Percentiles rank a stretch among this genome's conserved stretches.
Conservation (phyloP, 495 filamentous ascomycete genomes). For the Massariosphaeria phaeospora region DNA sequence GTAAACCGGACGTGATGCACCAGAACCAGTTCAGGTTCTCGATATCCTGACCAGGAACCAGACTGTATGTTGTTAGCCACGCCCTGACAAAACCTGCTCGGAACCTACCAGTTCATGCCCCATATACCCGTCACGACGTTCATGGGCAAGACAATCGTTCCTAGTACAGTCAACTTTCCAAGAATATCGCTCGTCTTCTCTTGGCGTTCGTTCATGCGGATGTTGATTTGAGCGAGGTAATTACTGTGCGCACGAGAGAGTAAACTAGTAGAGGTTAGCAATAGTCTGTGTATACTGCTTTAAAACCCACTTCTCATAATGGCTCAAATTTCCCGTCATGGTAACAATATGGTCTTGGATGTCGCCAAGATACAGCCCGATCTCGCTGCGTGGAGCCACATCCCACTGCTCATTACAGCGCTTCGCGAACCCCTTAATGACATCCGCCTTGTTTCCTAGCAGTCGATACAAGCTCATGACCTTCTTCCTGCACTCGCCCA, state of each 20-base stretch:
- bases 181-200: constrained; percentile 93
- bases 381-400: constrained; percentile 88
- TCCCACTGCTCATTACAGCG: constrained; percentile 98
- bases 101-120: constrained; percentile 71
- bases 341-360: constrained; percentile 99
- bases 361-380: constrained; percentile 91
- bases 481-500: constrained; percentile 91
- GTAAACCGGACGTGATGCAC: constrained; percentile 67
- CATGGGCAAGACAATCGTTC: constrained; percentile 95
- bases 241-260: constrained; percentile 90
- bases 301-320: constrained; percentile 78
- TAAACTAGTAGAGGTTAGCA: constrained; percentile 53
- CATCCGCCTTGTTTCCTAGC: constrained; percentile 94
- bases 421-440: constrained; percentile 99
- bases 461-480: constrained; percentile 92
- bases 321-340: constrained; percentile 89
- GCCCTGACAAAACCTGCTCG: neutral
- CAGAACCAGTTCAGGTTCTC: constrained; percentile 62
- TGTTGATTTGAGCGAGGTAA: constrained; percentile 92
- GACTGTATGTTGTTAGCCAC: constrained; percentile 28
- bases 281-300: constrained; percentile 10
- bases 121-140: constrained; percentile 98
- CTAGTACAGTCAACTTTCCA: constrained; percentile 89
- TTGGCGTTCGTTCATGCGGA: constrained; percentile 94
- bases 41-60: constrained; percentile 80